Conservation (phyloP, 495 filamentous ascomycete genomes). For the Xylaria acuta region DNA sequence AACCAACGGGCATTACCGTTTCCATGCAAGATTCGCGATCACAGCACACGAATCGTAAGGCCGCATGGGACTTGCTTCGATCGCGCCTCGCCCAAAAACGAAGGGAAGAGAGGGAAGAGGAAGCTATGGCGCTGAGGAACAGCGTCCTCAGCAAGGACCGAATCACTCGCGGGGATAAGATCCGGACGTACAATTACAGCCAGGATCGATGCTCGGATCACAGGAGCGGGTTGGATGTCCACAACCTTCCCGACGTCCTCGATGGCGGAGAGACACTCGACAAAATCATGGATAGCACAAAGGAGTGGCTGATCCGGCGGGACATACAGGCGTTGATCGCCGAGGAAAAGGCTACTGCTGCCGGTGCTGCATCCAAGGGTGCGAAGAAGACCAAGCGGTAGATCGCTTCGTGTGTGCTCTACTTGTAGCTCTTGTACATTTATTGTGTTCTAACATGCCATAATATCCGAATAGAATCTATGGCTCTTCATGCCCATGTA, state of each 20-base stretch:
- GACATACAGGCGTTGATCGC: slow-evolving; percentile 74
- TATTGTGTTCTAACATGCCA: background rate
- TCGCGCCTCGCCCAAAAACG: slow-evolving; percentile 80
- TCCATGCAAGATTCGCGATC: slow-evolving; percentile 91
- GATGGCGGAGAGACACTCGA: slow-evolving; percentile 74
- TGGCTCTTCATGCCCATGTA: background rate
- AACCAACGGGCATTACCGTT: slow-evolving; percentile 83
- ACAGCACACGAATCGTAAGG: slow-evolving; percentile 86
- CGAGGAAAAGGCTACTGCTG: slow-evolving; percentile 51
- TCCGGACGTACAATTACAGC: slow-evolving; percentile 93
- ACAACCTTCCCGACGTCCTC: slow-evolving; percentile 83
- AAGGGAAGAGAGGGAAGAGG: slow-evolving; percentile 85
- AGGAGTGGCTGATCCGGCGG: slow-evolving; percentile 74
- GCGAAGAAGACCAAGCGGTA: slow-evolving; percentile 43
- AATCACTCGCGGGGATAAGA: slow-evolving; percentile 89
- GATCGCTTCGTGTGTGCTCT: slow-evolving; percentile 7
- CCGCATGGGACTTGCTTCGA: slow-evolving; percentile 84
- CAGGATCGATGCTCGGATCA: slow-evolving; percentile 97
- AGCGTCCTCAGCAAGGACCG: slow-evolving; percentile 78
- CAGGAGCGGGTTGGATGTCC: slow-evolving; percentile 78
- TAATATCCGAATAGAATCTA: slow-evolving; percentile 15
- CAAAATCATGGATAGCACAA: slow-evolving; percentile 80
- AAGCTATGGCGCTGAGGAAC: slow-evolving; percentile 72
- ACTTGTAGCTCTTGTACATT: slow-evolving; percentile 13
- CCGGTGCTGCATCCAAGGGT: slow-evolving; percentile 28